phyloP scores from a whole-genome alignment of 2,329 filamentous ascomycete genomes.

The Calonectria multiphialidica region DNA sequence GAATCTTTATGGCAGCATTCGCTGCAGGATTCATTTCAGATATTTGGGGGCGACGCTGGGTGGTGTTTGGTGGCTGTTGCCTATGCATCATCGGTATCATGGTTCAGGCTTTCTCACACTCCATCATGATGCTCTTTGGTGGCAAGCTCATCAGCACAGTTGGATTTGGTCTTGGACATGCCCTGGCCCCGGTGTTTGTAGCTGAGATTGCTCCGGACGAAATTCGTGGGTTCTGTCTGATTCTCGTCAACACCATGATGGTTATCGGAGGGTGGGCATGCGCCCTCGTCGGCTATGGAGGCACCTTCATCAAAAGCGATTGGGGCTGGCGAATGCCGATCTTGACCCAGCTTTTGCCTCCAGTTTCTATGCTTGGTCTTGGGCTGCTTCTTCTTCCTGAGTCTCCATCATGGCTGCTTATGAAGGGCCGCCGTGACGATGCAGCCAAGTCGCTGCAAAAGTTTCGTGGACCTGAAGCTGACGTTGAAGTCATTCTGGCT shows the following conservation, averaged over 20 bases:
- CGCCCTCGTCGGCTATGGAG: conserved; percentile 35
- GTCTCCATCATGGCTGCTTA: conserved; percentile 58
- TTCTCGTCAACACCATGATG: conserved; percentile 47
- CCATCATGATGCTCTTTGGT: conserved; percentile 41
- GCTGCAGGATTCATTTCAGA: conserved; percentile 40
- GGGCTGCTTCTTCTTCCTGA: conserved; percentile 55
- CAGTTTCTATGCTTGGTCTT: conserved; percentile 48
- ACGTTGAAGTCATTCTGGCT: conserved; percentile 26
- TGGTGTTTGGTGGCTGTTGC: conserved; percentile 35
- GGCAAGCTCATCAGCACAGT: conserved; percentile 43
- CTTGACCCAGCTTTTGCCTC: conserved; percentile 57
- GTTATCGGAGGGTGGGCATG: conserved; percentile 42
- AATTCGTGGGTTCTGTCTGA: conserved; percentile 43
- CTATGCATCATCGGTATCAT: conserved; percentile 39
- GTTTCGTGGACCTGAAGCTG: conserved; percentile 39
- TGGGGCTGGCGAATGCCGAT: conserved; percentile 58
- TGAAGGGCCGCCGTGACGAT: conserved; percentile 48
- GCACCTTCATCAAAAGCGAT: conserved; percentile 31
- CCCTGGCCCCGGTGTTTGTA: conserved; percentile 44
- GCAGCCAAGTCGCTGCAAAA: conserved; percentile 37
- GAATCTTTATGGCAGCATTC: conserved; percentile 43
- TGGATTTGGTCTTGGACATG: conserved; percentile 45
- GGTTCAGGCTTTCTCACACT: conserved; percentile 36
- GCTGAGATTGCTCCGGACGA: conserved; percentile 45
- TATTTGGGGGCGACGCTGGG: conserved; percentile 36